Percentiles rank a stretch among this genome's conserved stretches.
phyloP scores from a whole-genome alignment of 768 basidiomycete genomes.

The Psilocybe tampanensis region DNA sequence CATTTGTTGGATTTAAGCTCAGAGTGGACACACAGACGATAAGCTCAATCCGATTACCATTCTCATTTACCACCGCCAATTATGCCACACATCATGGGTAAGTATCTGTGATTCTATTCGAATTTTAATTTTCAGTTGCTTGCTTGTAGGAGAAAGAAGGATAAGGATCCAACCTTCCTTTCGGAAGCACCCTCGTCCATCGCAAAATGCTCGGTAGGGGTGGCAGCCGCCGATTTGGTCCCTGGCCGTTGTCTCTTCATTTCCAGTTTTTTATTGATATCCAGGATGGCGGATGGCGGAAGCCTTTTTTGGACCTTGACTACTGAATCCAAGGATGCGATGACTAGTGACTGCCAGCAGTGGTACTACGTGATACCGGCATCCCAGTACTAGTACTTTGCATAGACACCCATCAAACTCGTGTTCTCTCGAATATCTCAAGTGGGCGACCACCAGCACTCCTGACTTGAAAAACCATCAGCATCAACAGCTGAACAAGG shows the following conservation, averaged over 20 bases:
- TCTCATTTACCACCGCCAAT: background rate
- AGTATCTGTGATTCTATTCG: background rate
- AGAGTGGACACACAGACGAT: background rate
- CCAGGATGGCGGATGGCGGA: conserved; percentile 24
- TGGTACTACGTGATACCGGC: no score
- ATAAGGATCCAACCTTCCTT: background rate
- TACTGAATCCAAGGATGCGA: background rate
- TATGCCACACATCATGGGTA: background rate
- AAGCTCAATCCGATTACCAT: background rate
- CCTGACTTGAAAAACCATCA: background rate
- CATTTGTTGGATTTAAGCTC: background rate
- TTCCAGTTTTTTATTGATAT: conserved; percentile 21
- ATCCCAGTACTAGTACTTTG: no score
- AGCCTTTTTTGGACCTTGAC: conserved; percentile 5
- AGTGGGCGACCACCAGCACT: background rate
- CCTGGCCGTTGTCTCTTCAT: conserved; percentile 16
- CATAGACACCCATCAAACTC: background rate
- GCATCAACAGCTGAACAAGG: background rate
- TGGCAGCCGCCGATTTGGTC: conserved; percentile 12
- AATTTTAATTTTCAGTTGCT: background rate
- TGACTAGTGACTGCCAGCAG: no score
- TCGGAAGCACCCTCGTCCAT: conserved; percentile 10
- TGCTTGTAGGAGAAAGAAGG: background rate
- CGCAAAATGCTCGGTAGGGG: background rate
- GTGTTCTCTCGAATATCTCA: background rate